phyloP scores from a whole-genome alignment of 2,329 filamentous ascomycete genomes.

The Plectosphaerella cucumerina region DNA sequence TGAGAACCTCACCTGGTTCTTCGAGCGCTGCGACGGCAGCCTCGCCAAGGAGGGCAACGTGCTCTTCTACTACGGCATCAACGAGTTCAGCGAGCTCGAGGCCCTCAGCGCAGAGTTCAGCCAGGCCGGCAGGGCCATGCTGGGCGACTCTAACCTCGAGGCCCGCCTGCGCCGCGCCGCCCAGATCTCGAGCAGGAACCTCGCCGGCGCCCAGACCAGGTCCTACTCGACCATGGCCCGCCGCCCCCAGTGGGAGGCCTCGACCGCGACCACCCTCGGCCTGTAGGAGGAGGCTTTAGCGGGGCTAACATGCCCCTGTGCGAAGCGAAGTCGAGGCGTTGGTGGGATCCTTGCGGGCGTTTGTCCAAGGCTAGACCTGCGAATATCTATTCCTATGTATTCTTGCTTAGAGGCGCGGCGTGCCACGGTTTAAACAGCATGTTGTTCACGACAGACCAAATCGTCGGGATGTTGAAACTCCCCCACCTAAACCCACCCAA shows the following conservation, averaged over 20 bases:
- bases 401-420: no score
- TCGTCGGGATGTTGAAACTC: no score
- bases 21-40: constrained; percentile 93
- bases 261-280: constrained; percentile 1
- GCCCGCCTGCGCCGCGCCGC: constrained; percentile 77
- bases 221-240: constrained; percentile 61
- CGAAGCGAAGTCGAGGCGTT: no score
- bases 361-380: no score
- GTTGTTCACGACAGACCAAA: no score
- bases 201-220: constrained; percentile 33
- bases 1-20: constrained; percentile 97
- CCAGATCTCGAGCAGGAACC: constrained; percentile 57
- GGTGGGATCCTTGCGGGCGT: no score
- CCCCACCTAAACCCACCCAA: no score
- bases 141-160: constrained; percentile 85
- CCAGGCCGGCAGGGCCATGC: constrained; percentile 77
- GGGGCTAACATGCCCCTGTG: no score
- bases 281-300: no score
- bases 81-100: constrained; percentile 75
- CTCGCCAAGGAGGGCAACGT: constrained; percentile 81
- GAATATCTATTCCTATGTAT: no score
- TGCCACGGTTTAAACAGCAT: no score
- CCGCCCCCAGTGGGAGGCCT: constrained; percentile 21
- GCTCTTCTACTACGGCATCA: constrained; percentile 93
- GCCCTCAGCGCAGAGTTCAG: constrained; percentile 83